Evolutionary conservation across 495 filamentous ascomycete genomes (phyloP), one percentile per base, ranked within the genome.

Genomic region (Aspergillus coremiiformis): DNA sequence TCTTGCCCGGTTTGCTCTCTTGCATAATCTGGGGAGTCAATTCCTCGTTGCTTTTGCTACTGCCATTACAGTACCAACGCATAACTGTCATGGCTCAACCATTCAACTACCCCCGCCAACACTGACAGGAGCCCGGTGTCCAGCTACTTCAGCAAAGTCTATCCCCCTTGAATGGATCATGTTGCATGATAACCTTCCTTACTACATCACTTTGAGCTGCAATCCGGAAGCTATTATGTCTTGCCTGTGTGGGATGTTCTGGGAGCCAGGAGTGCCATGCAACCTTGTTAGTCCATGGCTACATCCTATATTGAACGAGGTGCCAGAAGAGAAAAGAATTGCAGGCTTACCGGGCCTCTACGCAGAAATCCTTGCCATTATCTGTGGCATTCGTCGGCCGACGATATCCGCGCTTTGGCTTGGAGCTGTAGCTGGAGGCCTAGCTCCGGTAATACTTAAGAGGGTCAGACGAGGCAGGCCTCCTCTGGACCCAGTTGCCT

Each of bases 201-300:
- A 56, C 37, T 62, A 54, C 39, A 56, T 62, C 5, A 54, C 53
- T 14, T 26, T 59, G 5, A 62, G 59, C 30, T 58, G 49, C 27
- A 49, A 39, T 23, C 39, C 50, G 4, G 56, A 55, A 49, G 39
- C 47, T 7, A 44, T 62, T 26, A 58, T 58, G 10, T 58, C 56
- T 9, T 42, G 32, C 30, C 42, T 60, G 4, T 57, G 48, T 42
- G 53, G 56, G 7, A 23, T 42, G 44, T 62, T 62, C 19, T 62
- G 53, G 59, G 53, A 59, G 37, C 50, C 49, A 7, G 33, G 33
- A 19, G 21, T 59, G 9, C 47, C 51, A 21, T 62, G 51, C 44
- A 58, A 56, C 27, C 53, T 62, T 27, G 55, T 55, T 15, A 54
- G 53, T 22, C 47, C 56, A 15, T 58, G 49, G 56, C 27, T 59